Percentiles rank a stretch among this genome's conserved stretches.
Evolutionary conservation across 2,329 filamentous ascomycete species (phyloP).

Genomic region (Endoconidiophora polonica): DNA sequence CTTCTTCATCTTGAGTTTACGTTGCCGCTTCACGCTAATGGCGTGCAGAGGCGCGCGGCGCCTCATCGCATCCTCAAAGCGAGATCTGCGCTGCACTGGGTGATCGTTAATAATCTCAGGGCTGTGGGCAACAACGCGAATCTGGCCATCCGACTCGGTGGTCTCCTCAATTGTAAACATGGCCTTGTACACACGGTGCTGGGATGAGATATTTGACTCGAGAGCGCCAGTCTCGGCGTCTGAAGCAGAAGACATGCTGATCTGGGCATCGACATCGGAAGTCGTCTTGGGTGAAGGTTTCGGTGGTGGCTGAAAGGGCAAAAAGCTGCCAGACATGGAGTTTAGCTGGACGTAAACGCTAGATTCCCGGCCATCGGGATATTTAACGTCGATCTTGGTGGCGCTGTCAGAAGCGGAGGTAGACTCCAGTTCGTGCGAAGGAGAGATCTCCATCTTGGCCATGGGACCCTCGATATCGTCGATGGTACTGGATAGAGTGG

Average conservation of each 20-base stretch:
- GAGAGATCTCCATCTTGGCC: slow-evolving; percentile 32
- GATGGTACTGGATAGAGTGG: slow-evolving; percentile 45
- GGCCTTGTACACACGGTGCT: slow-evolving; percentile 43
- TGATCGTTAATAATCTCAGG: slow-evolving; percentile 37
- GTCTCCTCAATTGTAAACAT: slow-evolving; percentile 53
- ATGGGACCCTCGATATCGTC: slow-evolving; percentile 43
- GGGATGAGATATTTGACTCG: slow-evolving; percentile 22
- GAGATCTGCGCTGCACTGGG: slow-evolving; percentile 35
- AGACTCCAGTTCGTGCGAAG: slow-evolving; percentile 16
- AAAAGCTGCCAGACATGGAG: slow-evolving; percentile 51
- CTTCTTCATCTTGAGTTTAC: slow-evolving; percentile 99
- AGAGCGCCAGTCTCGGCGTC: slow-evolving; percentile 16
- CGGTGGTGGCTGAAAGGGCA: slow-evolving; percentile 76
- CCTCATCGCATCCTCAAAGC: slow-evolving; percentile 36
- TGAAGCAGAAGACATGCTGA: neutral
- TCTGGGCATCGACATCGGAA: slow-evolving; percentile 23
- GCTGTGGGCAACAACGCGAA: slow-evolving; percentile 44
- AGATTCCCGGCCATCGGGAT: slow-evolving; percentile 38
- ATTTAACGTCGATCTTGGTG: slow-evolving; percentile 35
- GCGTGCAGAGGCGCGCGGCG: slow-evolving; percentile 47
- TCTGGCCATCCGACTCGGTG: slow-evolving; percentile 39
- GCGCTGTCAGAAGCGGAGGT: slow-evolving; percentile 22
- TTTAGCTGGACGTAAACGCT: slow-evolving; percentile 51
- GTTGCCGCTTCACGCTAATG: slow-evolving; percentile 81
- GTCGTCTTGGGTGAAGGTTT: slow-evolving; percentile 42